phyloP scores from a whole-genome alignment of 2,329 filamentous ascomycete species.

The Clarireedia homoeocarpa region DNA sequence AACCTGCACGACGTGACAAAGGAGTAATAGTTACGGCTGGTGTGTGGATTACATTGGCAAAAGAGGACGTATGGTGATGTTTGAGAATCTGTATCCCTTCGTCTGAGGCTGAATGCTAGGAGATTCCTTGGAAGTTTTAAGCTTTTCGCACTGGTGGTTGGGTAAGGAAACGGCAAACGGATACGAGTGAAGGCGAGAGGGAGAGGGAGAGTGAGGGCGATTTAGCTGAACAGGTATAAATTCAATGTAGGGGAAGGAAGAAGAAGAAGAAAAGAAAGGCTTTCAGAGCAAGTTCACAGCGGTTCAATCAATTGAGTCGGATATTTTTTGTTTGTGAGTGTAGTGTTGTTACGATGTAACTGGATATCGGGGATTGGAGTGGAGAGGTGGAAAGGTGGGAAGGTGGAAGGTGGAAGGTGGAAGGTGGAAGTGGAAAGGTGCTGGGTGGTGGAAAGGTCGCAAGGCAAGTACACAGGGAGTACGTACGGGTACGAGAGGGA shows the following conservation, averaged over 20 bases:
- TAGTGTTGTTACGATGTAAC: no score
- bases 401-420: neutral
- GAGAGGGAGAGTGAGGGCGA: no score
- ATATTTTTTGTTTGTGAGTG: no score
- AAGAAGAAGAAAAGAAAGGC: neutral
- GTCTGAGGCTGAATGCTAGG: constrained; percentile 7
- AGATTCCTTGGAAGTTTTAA: constrained; percentile 7
- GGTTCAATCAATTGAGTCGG: no score
- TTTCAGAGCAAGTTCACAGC: neutral
- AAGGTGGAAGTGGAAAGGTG: neutral
- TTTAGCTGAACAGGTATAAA: no score
- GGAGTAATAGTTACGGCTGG: no score
- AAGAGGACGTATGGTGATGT: neutral
- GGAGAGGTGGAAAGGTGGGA: neutral
- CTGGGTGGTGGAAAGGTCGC: no score
- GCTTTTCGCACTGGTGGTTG: neutral
- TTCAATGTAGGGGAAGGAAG: neutral
- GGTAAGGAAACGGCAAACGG: neutral
- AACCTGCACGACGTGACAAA: neutral
- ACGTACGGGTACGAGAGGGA: no score
- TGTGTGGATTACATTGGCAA: constrained; percentile 1
- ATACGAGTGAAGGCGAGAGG: neutral
- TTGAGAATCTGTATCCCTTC: constrained; percentile 7
- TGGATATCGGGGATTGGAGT: neutral
- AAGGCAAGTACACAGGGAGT: no score